Percentiles rank a stretch among this genome's conserved stretches.
These are phyloP conservation scores for Aspergillus uvarum DNA, from an alignment of 2,329 filamentous ascomycete species.

Conservation along the genomic window DNA sequence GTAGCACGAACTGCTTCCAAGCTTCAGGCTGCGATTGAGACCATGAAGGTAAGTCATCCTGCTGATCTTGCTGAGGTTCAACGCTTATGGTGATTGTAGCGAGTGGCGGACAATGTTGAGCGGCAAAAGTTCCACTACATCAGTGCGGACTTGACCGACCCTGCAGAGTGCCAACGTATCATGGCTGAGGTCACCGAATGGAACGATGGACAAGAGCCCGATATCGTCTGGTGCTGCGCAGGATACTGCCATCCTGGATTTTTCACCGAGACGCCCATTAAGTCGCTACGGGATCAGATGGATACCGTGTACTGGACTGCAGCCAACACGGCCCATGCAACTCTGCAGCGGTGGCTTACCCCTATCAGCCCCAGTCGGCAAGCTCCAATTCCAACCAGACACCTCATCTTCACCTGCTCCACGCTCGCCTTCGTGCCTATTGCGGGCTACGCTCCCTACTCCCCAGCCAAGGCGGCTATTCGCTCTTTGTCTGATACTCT, in stretches of 20 bases:
- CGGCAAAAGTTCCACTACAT: slow-evolving; percentile 81
- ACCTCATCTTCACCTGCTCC: slow-evolving; percentile 86
- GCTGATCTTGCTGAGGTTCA: neutral
- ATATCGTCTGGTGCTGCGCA: slow-evolving; percentile 89
- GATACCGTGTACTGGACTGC: slow-evolving; percentile 89
- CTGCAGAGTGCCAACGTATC: slow-evolving; percentile 68
- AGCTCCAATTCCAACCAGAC: slow-evolving; percentile 50
- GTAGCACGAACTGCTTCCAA: slow-evolving; percentile 75
- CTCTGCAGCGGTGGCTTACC: slow-evolving; percentile 71
- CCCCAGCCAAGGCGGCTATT: slow-evolving; percentile 80
- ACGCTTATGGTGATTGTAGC: slow-evolving; percentile 41
- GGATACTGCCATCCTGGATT: slow-evolving; percentile 72
- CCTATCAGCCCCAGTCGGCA: slow-evolving; percentile 32
- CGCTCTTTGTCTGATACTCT: slow-evolving; percentile 80
- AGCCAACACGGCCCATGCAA: slow-evolving; percentile 80
- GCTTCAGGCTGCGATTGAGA: slow-evolving; percentile 67
- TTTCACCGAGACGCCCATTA: slow-evolving; percentile 71
- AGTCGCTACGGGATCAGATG: slow-evolving; percentile 74
- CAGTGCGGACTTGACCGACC: slow-evolving; percentile 73
- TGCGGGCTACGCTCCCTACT: slow-evolving; percentile 80
- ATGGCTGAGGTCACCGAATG: slow-evolving; percentile 71
- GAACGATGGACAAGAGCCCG: slow-evolving; percentile 72
- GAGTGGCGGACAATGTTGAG: slow-evolving; percentile 62
- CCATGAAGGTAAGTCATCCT: slow-evolving; percentile 57
- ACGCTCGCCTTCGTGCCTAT: slow-evolving; percentile 72